These are phyloP conservation scores for Tulasnella sp. DNA, from an alignment of 768 basidiomycete genomes.

Conservation along the genomic window DNA sequence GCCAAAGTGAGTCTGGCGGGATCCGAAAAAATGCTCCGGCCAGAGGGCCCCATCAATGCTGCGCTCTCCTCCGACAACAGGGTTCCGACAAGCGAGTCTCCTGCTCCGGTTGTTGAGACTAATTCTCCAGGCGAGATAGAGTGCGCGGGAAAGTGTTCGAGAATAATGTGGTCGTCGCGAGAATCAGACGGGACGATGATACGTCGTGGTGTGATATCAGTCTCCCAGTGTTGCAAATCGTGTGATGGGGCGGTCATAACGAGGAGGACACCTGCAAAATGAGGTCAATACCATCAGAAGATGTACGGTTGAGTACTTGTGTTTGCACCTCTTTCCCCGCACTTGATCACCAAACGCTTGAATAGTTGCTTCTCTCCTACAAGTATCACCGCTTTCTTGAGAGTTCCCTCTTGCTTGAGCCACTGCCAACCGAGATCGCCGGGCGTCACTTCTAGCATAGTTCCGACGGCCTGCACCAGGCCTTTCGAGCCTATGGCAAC, in stretches of 20 bases:
- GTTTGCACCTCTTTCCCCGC: constrained; percentile 45
- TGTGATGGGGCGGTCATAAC: constrained; percentile 44
- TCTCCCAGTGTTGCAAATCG: constrained; percentile 42
- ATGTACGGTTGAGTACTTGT: constrained; percentile 20
- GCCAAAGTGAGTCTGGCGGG: too few relatives aligned
- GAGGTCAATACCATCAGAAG: neutral
- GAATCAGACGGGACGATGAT: constrained; percentile 40
- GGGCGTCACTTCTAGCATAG: too few relatives aligned
- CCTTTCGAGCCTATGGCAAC: too few relatives aligned
- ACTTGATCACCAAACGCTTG: constrained; percentile 75
- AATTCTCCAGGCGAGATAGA: constrained; percentile 31
- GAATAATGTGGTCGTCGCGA: constrained; percentile 41
- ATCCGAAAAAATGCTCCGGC: too few relatives aligned
- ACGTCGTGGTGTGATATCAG: constrained; percentile 41
- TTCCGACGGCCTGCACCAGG: too few relatives aligned
- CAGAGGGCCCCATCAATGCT: too few relatives aligned
- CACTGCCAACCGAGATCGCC: constrained; percentile 20
- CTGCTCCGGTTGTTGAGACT: constrained; percentile 82
- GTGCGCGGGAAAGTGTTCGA: constrained; percentile 65
- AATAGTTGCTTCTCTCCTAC: constrained; percentile 63
- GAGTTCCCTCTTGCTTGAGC: too few relatives aligned
- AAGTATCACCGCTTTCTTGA: constrained; percentile 40
- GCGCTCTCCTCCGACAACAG: constrained; percentile 33
- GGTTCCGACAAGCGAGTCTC: constrained; percentile 81
- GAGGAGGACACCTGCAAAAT: constrained; percentile 42